Evolutionary conservation across 352 stramenopile genomes (phyloP), one percentile per base, ranked within the genome.

Genomic region (Phytophthora aleatoria): DNA sequence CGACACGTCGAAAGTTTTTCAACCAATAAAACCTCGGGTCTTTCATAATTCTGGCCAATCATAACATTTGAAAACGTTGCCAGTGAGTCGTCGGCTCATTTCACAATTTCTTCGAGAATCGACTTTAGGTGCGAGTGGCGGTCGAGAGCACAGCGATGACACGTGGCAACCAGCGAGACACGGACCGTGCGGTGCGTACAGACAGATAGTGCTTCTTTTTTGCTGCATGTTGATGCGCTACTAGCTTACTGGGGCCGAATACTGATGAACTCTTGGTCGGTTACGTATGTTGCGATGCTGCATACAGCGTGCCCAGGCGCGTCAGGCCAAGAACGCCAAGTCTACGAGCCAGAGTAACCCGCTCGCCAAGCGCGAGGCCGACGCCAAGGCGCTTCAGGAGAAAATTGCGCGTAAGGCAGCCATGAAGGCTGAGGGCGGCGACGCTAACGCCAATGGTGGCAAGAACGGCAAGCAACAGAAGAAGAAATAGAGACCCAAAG

Each of bases 131-230:
- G 6, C 15, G 45, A 51, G 41, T 27, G 16, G 42, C 39, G 42
- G 20, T 31, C 27, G 39, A n/a, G 12, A 44, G 16, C 3, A 28
- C 24, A 51, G 41, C 41, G 33, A 92, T 94, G 85, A 85, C 82
- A 36, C 85, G 85, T 64, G 85, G 85, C n/a, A 91, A 94, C 73
- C 85, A 94, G 71, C 79, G 85, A 57, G 85, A 94, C 54, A 61
- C 60, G 41, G 85, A 94, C 53, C 85, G 85, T 44, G 82, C 80
- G 51, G 85, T 94, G 67, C 33, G 79, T 79, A 39, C 31, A 48
- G 9, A 24, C 3, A 10, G 27, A 41, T 16, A 20, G 26, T 13
- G 1, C 4, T 38, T 11, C 2, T 5, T 56, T 11, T 55, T 1
- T 0, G 26, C 20, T 50, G 8, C 16, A 31, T 54, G 42, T 24